Evolutionary conservation across 1,284 basidiomycete species (phyloP), one percentile per base, ranked within the genome.

Genomic region (Cutaneotrichosporon sp.): DNA sequence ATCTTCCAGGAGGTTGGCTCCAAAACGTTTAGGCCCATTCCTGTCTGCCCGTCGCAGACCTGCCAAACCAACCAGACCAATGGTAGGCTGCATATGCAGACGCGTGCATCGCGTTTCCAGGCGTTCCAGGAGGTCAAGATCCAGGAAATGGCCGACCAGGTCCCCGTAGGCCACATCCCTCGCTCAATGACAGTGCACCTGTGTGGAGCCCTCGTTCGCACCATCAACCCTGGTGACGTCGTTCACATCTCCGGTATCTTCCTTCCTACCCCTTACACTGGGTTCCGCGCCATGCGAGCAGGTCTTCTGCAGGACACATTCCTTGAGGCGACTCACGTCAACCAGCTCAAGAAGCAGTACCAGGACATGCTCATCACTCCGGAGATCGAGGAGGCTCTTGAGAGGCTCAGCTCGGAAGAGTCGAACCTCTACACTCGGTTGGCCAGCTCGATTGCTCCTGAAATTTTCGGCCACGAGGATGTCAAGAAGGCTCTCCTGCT

Each of bases 111-210:
- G 76, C 86, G 96, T 54, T 99, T 98, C 75, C 89, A 88, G 65
- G 91, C 94, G 0, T 99, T 98, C 80, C 96, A 99, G 71, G 96
- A 99, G 74, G 84, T 97, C 61, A 96, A 96, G 76, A 90, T 99
- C 44, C 96, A 99, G 74, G 96, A 99, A 76, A 96, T 98, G 94
- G 89, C 96, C 22, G 96, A 98, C 69, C 96, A 99, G 84, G 96
- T 99, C 0, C 96, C 96, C 20, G 93, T 98, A 32, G 96, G 96
- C 4, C 96, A 99, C 72, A 98, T 99, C 55, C 96, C 96, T 27
- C 86, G 96, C 32, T 92, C 92, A 3, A 98, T 97, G 96, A 93
- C 92, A 0, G 76, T 97, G 26, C 93, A 99, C 71, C 80, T 98
- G 33, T 86, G 90, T 62, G 96, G 96, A 12, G 85, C 82, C 52